Evolutionary conservation across 345 rosid species (phyloP), one percentile per base, ranked within the genome.

Genomic region (Gossypium thurberi): DNA sequence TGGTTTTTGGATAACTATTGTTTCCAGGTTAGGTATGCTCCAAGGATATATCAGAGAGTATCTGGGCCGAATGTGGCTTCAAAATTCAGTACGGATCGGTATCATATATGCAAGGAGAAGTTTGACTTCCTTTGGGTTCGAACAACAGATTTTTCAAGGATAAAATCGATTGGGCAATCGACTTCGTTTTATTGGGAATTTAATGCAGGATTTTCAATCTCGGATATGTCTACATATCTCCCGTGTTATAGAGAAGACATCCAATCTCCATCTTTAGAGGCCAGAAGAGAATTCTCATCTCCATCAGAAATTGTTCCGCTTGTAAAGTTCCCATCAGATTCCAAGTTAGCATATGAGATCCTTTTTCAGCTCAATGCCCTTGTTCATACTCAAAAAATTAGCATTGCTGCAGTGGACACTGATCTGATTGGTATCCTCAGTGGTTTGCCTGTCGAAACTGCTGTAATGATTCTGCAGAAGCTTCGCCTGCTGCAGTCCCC

Each of bases 101-200:
- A 90, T 80, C 81, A 76, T 76, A 77, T 85, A 78, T 90, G 90
- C 91, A 86, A 86, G 89, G 98, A 92, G 76, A 90, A 89, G 82
- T 89, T 85, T 71, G 87, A 91, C 79, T 95, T 87, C 79, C 73
- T 83, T 51, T 90, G 99, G 97, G 87, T 95, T 71, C 97, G 93
- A 25, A 86, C 98, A 13, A 81, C 93, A 55, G 97, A 91, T 76
- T 88, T 91, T 80, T 87, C 98, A 10, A 12, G 42, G 9, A n/a
- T 74, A 17, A 95, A 86, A 76, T 84, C 99, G 21, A 79, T 95
- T 40, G 97, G 97, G 44, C 78, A 71, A 42, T 88, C 98, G 6
- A 85, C 85, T 50, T 79, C 92, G 20, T 89, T 90, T 18, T 92
- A 83, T 74, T 85, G 89, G 90, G 84, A 85, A 78, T 72, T 90